Base-by-base conservation (phyloP, 2,329 filamentous ascomycete genomes). In the Pseudogymnoascus sp. region DNA sequence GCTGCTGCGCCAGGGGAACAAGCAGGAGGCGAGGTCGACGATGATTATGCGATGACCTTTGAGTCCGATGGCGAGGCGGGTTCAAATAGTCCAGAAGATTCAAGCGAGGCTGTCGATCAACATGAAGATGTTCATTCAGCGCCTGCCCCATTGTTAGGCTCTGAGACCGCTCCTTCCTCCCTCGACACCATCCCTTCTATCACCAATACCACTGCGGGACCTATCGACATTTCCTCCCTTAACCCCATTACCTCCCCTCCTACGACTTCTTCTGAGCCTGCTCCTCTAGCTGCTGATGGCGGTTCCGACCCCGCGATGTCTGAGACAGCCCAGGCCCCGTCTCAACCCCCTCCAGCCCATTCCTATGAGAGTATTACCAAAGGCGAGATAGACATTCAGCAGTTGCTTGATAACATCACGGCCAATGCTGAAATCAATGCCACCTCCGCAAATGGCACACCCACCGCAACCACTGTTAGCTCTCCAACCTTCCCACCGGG, bases 1-100 rank as follows among this genome's bases (percentile, higher is more conserved):
- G 2, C 23, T 21, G 63, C 60, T 31, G 37, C 63, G 60, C 68
- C 65, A 34, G 67, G 57, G 29, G 64, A 59, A 21, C 62, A 70
- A 45, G 66, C 54, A 42, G 66, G 21, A 31, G 47, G 64, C 34
- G 71, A 73, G 54, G 68, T 67, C 66, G 70, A 68, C 67, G 73
- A 74, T 69, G 72, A 74, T 64, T 75, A 75, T 71, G 73, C 71
- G 47, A 74, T 73, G 72, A 72, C 72, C 39, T 73, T 74, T 71
- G 73, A 74, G 61, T 73, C 73, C 60, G 72, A 74, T 64, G 70
- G 65, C 26, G 73, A 74, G 63, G 71, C 68, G 60, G 66, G 68
- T 26, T 64, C 70, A 71, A 69, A 71, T 72, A 73, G 69, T 67
- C 69, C 69, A 67, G 70, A 71, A 68, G 63, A 70, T 71, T 67